Evolutionary conservation across 179 eudicot species (phyloP), one percentile per base, ranked within the genome.

Genomic region (Silene vulgaris): DNA sequence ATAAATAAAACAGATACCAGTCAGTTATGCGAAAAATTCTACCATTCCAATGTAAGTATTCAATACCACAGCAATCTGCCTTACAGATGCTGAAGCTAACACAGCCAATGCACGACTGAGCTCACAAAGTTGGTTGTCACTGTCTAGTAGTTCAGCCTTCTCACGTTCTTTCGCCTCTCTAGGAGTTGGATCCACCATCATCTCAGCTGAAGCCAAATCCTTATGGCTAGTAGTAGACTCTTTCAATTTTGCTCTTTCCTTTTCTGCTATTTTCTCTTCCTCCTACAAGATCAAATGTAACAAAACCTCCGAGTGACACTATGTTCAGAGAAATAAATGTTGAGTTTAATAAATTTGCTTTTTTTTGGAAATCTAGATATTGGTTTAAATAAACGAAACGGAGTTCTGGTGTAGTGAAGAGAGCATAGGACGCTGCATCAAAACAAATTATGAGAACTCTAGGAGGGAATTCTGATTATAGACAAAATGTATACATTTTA

Each of bases 21-120:
- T 74, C 26, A 64, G 76, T 52, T 67, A 37, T 20, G 59, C 14
- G 29, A 1, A 64, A 5, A 40, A 48, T 32, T 13, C 21, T 19
- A 64, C 32, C 4, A n/a, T 45, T 59, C 17, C 21, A 32, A 16
- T 16, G 20, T 65, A 37, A 66, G 35, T 17, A 73, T 20, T 52
- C 23, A 50, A 16, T 29, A 69, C 35, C 9, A 79, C 30, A 76
- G 4, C 21, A 67, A 35, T 72, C 23, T 68, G 30, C 32, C 91
- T 79, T 84, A 91, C 96, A 74, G 97, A 91, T 64, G 91, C 92
- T 23, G 97, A 90, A 80, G 92, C 90, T 69, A 91, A 80, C 80
- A 91, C 96, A 79, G 89, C 88, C 82, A 91, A 84, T 74, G 97
- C 97, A 82, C 91, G 87, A 75, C 97, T 90, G 74, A 90, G 83